These are phyloP conservation scores for Brassica carinata DNA, from an alignment of 345 rosid genomes.

Conservation along the genomic window DNA sequence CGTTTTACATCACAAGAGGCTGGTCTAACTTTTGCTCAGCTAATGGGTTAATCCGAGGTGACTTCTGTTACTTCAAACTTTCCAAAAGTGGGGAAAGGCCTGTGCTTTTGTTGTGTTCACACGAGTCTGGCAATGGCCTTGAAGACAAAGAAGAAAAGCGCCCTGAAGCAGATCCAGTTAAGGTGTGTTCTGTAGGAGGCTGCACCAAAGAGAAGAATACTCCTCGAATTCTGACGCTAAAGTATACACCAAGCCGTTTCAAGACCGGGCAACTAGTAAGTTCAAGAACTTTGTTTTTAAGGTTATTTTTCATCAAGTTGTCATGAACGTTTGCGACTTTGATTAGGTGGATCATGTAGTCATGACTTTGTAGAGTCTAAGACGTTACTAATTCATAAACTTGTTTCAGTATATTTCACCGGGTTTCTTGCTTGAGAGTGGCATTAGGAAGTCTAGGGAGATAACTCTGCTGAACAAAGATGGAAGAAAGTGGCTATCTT, in stretches of 20 bases:
- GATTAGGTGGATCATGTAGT: neutral
- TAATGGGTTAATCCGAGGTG: slow-evolving; percentile 20
- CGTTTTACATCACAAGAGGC: slow-evolving; percentile 34
- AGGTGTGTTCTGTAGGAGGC: neutral
- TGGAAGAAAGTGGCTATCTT: slow-evolving; percentile 34
- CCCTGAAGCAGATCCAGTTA: slow-evolving; percentile 2
- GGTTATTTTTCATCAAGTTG: neutral
- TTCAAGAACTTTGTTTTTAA: neutral
- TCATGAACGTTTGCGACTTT: neutral
- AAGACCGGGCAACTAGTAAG: slow-evolving; percentile 31
- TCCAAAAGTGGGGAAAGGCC: slow-evolving; percentile 24
- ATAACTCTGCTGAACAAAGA: slow-evolving; percentile 25
- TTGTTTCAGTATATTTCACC: slow-evolving; percentile 29
- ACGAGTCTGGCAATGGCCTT: neutral
- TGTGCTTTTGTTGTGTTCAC: slow-evolving; percentile 20
- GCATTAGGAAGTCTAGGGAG: slow-evolving; percentile 11
- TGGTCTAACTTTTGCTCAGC: slow-evolving; percentile 24
- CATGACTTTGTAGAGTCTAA: neutral
- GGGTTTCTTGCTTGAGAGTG: slow-evolving; percentile 16
- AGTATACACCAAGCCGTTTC: slow-evolving; percentile 21
- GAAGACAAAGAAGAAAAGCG: neutral
- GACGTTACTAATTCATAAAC: neutral
- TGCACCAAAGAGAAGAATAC: slow-evolving; percentile 16
- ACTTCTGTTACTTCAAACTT: slow-evolving; percentile 15
- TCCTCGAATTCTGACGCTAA: neutral